phyloP scores from a whole-genome alignment of 345 rosid species.

The Passiflora organensis region DNA sequence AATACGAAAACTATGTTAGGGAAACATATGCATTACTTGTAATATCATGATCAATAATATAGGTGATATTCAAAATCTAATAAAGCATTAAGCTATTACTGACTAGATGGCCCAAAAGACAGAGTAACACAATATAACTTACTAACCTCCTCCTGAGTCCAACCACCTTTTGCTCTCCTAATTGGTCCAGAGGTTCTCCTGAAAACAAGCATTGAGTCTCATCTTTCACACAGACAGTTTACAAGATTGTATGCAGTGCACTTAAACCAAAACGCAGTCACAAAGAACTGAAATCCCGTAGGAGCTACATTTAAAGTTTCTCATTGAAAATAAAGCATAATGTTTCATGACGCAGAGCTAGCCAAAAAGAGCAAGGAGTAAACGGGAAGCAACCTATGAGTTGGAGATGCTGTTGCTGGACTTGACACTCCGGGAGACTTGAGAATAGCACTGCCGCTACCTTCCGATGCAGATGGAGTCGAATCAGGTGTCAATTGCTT shows the following conservation, averaged over 20 bases:
- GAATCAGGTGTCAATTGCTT: constrained; percentile 74
- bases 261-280: background rate
- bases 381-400: constrained; percentile 38
- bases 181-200: constrained; percentile 98
- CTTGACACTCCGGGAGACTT: constrained; percentile 74
- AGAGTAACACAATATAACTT: too few relatives aligned
- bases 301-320: background rate
- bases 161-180: constrained; percentile 96
- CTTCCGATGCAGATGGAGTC: constrained; percentile 69
- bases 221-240: constrained; percentile 3
- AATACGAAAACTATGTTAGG: background rate
- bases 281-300: constrained; percentile 6
- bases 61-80: too few relatives aligned
- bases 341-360: background rate
- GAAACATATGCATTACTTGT: background rate
- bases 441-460: constrained; percentile 53
- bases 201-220: constrained; percentile 19
- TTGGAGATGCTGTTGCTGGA: constrained; percentile 59
- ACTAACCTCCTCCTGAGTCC: constrained; percentile 89
- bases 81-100: background rate
- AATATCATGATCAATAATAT: too few relatives aligned
- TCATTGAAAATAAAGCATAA: background rate
- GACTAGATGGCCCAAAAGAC: background rate
- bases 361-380: background rate
- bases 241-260: constrained; percentile 3